Percentiles rank a stretch among this genome's conserved stretches.
Conservation (phyloP, 495 filamentous ascomycete species). For the Bryoglossum gracile region DNA sequence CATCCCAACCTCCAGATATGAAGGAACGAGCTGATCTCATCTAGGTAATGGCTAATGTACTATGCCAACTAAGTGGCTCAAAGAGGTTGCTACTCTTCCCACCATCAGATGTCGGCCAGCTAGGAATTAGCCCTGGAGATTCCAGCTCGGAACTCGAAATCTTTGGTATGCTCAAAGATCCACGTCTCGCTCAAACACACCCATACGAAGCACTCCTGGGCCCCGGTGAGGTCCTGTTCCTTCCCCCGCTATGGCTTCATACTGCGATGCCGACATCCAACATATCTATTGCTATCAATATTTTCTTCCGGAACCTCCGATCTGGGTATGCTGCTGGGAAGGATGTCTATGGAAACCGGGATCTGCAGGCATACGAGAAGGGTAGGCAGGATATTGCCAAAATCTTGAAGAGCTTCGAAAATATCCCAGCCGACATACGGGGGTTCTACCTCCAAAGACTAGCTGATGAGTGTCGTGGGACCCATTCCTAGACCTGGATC, state of each 20-base stretch:
- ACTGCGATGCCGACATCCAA: conserved; percentile 59
- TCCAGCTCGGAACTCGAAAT: conserved; percentile 72
- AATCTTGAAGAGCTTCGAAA: conserved; percentile 59
- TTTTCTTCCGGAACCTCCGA: conserved; percentile 71
- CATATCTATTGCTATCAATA: conserved; percentile 66
- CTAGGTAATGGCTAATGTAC: conserved; percentile 81
- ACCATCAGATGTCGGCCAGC: conserved; percentile 60
- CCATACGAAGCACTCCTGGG: conserved; percentile 59
- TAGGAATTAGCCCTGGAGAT: conserved; percentile 65
- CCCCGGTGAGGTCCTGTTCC: conserved; percentile 70
- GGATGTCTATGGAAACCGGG: conserved; percentile 85
- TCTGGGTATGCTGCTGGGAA: conserved; percentile 63
- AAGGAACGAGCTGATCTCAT: background rate
- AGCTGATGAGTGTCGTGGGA: conserved; percentile 70
- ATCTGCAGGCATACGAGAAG: conserved; percentile 78
- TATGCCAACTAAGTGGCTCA: conserved; percentile 67
- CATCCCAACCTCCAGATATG: background rate
- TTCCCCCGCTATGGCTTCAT: conserved; percentile 79
- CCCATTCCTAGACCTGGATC: too few relatives aligned
- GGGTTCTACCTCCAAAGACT: conserved; percentile 72
- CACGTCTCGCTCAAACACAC: conserved; percentile 45
- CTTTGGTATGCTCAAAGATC: conserved; percentile 40
- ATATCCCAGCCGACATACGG: conserved; percentile 56
- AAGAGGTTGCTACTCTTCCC: conserved; percentile 74
- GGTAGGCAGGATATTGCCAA: conserved; percentile 63